Percentiles rank a stretch among this genome's conserved stretches.
Conservation (phyloP, 1,284 basidiomycete genomes). For the Malassezia restricta region DNA sequence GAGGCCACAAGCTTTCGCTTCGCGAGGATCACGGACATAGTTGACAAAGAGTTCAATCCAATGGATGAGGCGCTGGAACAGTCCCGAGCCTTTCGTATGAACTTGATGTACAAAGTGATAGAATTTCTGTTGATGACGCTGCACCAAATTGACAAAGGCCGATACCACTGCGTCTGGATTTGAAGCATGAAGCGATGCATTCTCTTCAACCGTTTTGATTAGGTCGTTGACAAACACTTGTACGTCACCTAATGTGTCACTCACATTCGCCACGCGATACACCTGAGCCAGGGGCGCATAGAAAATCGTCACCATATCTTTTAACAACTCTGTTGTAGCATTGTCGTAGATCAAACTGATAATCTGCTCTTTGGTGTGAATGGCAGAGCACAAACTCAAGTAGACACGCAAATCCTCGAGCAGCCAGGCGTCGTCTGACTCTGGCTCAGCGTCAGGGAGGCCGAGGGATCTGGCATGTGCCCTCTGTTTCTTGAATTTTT, state of each 20-base stretch:
- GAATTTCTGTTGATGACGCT: slow-evolving; percentile 86
- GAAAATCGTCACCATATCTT: slow-evolving; percentile 98
- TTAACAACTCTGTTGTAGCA: slow-evolving; percentile 81
- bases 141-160: slow-evolving; percentile 82
- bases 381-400: slow-evolving; percentile 47
- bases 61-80: slow-evolving; percentile 85
- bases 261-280: slow-evolving; percentile 92
- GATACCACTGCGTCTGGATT: slow-evolving; percentile 79
- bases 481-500: slow-evolving; percentile 35
- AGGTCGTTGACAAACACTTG: slow-evolving; percentile 93
- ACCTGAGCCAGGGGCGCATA: slow-evolving; percentile 96
- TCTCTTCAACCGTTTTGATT: slow-evolving; percentile 81
- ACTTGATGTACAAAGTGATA: slow-evolving; percentile 98
- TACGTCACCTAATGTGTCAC: slow-evolving; percentile 78
- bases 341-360: slow-evolving; percentile 93
- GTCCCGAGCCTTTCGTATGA: slow-evolving; percentile 84
- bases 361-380: slow-evolving; percentile 81
- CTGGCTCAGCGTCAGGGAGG: slow-evolving; percentile 32
- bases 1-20: slow-evolving; percentile 13
- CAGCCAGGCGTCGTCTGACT: slow-evolving; percentile 43
- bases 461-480: slow-evolving; percentile 18
- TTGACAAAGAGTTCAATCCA: slow-evolving; percentile 95
- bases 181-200: slow-evolving; percentile 72
- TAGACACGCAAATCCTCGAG: slow-evolving; percentile 44
- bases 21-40: slow-evolving; percentile 58